These are phyloP conservation scores for Neonectria ditissima DNA, from an alignment of 2,329 filamentous ascomycete species.

Conservation along the genomic window DNA sequence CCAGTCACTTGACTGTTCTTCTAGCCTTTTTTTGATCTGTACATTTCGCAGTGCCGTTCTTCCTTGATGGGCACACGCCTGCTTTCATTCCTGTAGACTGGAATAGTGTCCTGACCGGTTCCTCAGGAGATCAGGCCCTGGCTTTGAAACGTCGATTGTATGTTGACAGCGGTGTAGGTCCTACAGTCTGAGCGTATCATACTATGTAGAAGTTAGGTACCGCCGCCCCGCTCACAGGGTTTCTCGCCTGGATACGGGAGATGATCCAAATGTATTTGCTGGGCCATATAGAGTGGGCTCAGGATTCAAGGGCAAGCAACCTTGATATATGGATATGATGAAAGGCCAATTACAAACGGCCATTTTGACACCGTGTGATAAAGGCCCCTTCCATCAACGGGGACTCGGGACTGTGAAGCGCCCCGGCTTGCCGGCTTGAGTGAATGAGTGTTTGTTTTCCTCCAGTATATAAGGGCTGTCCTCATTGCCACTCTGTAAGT, in stretches of 20 bases:
- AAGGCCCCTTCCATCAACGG: not conserved
- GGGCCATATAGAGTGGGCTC: not conserved
- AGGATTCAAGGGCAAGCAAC: not conserved
- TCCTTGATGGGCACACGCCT: too few relatives aligned
- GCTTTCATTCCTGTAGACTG: too few relatives aligned
- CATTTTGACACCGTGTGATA: not conserved
- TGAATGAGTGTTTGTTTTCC: not conserved
- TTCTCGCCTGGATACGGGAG: not conserved
- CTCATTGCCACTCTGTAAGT: not conserved
- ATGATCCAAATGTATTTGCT: not conserved
- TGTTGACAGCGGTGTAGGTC: too few relatives aligned
- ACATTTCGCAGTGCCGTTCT: too few relatives aligned
- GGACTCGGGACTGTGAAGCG: not conserved
- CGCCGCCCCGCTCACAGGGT: not conserved
- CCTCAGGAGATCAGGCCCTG: too few relatives aligned
- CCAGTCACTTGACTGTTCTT: too few relatives aligned
- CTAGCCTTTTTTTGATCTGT: too few relatives aligned
- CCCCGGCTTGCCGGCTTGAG: not conserved
- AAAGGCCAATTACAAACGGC: not conserved
- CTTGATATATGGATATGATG: not conserved
- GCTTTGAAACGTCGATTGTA: too few relatives aligned
- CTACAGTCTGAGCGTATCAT: too few relatives aligned
- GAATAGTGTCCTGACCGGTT: too few relatives aligned
- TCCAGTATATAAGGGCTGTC: not conserved
- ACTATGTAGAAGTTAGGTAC: too few relatives aligned